These are phyloP conservation scores for Fusarium tjaetaba DNA, from an alignment of 2,329 filamentous ascomycete genomes.

Conservation along the genomic window DNA sequence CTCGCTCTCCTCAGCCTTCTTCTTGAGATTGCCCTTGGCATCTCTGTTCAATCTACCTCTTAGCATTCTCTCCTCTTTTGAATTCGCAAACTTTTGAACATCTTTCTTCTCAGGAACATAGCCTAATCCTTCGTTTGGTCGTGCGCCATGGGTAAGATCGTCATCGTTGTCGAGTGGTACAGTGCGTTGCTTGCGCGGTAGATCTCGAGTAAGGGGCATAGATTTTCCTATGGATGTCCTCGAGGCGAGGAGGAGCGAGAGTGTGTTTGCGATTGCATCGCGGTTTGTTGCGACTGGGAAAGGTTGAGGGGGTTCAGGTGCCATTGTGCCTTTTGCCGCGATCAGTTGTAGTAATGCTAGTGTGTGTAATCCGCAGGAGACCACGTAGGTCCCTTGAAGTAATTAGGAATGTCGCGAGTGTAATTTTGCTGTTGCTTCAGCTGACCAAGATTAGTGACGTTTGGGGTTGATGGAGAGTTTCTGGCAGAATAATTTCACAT, in stretches of 20 bases:
- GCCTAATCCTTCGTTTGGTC: constrained; percentile 55
- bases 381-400: too few species aligned
- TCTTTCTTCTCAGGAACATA: constrained; percentile 46
- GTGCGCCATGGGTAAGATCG: constrained; percentile 36
- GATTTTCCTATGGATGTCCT: constrained; percentile 48
- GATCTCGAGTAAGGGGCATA: constrained; percentile 41
- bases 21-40: constrained; percentile 17
- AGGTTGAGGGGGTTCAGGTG: constrained; percentile 35
- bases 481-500: constrained; percentile 41
- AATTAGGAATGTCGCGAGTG: background rate
- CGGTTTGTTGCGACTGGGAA: constrained; percentile 52
- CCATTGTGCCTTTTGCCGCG: constrained; percentile 21
- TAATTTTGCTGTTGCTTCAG: background rate
- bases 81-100: constrained; percentile 36
- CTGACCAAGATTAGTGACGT: constrained; percentile 14
- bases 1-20: constrained; percentile 45
- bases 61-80: constrained; percentile 46
- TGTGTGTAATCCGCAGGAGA: background rate
- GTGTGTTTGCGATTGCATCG: constrained; percentile 54
- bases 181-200: constrained; percentile 4
- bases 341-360: background rate
- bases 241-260: constrained; percentile 52
- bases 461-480: constrained; percentile 26
- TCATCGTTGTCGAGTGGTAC: constrained; percentile 39
- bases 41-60: constrained; percentile 46